phyloP scores from a whole-genome alignment of 2,329 filamentous ascomycete species.

The Cladosporium sp. region DNA sequence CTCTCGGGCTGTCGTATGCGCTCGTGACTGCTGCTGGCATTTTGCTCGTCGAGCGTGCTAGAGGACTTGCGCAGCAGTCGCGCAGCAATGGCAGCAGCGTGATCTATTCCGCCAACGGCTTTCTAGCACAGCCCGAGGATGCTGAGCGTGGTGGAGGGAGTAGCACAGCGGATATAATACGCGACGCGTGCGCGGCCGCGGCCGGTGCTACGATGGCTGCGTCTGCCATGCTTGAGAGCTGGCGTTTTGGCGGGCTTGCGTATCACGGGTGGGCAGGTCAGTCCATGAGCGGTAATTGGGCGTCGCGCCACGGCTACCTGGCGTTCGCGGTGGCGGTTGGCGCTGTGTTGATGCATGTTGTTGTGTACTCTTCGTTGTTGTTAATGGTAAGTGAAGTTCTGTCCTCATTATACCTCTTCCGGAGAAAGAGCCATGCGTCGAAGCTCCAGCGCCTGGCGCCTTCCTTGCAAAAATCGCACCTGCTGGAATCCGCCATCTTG shows the following conservation, averaged over 20 bases:
- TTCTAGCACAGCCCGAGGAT: slow-evolving; percentile 16
- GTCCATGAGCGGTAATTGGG: slow-evolving; percentile 19
- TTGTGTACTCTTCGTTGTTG: slow-evolving; percentile 21
- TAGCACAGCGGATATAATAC: slow-evolving; percentile 16
- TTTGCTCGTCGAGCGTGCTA: slow-evolving; percentile 35
- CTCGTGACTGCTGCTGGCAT: slow-evolving; percentile 36
- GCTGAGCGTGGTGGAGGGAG: slow-evolving; percentile 29
- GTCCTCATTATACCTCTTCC: too few relatives aligned
- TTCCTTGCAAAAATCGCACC: too few relatives aligned
- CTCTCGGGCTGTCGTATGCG: slow-evolving; percentile 38
- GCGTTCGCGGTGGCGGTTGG: slow-evolving; percentile 17
- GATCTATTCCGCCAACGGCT: slow-evolving; percentile 23
- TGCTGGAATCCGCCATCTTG: background rate
- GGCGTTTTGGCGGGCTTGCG: slow-evolving; percentile 22
- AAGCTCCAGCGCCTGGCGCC: too few relatives aligned
- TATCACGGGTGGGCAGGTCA: slow-evolving; percentile 20
- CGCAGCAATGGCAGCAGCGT: slow-evolving; percentile 25
- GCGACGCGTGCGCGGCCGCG: slow-evolving; percentile 27
- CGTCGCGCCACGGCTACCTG: slow-evolving; percentile 19
- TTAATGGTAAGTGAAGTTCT: slow-evolving; percentile 25
- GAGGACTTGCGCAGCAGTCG: slow-evolving; percentile 14
- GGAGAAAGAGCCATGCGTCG: background rate
- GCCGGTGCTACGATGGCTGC: slow-evolving; percentile 21
- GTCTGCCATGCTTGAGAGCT: slow-evolving; percentile 23
- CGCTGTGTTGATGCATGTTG: slow-evolving; percentile 20